Conservation (phyloP, 176 grass and related monocot genomes). For the Oryza nivara region DNA sequence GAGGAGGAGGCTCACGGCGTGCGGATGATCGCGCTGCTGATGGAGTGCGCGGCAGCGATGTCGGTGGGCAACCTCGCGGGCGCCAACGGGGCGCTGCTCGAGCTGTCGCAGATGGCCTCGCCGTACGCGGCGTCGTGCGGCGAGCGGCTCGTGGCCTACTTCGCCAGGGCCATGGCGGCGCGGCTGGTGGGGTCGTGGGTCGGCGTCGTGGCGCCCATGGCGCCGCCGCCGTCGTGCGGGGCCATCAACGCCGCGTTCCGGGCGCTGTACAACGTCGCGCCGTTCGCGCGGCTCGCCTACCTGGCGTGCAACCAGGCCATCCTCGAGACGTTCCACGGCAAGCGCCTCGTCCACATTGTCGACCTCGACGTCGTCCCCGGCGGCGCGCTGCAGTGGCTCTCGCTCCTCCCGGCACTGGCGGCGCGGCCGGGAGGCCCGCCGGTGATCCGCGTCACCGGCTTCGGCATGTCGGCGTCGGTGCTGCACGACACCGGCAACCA, state of each 20-base stretch:
- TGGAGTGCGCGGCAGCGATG: conserved; percentile 64
- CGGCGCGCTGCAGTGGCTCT: conserved; percentile 66
- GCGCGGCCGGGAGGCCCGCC: conserved; percentile 42
- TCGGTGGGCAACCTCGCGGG: conserved; percentile 54
- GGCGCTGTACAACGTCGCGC: conserved; percentile 54
- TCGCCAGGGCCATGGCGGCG: conserved; percentile 53
- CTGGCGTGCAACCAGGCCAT: conserved; percentile 57
- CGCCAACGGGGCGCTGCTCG: conserved; percentile 52
- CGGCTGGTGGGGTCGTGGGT: conserved; percentile 59
- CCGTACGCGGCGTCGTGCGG: conserved; percentile 61
- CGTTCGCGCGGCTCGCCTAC: conserved; percentile 47
- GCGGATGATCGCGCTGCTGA: conserved; percentile 56
- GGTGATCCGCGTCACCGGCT: conserved; percentile 49
- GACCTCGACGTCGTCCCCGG: conserved; percentile 62
- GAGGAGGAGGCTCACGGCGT: conserved; percentile 46
- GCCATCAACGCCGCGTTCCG: conserved; percentile 56
- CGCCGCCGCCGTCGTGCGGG: neutral
- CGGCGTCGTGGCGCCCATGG: conserved; percentile 41
- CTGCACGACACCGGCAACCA: conserved; percentile 56
- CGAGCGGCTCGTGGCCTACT: conserved; percentile 73
- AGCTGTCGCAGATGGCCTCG: conserved; percentile 62
- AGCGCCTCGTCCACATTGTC: conserved; percentile 47
- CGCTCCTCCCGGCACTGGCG: conserved; percentile 55
- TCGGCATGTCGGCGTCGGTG: conserved; percentile 43
- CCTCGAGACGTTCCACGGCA: conserved; percentile 46